Evolutionary conservation across 176 grass and related monocot genomes (phyloP), one percentile per base, ranked within the genome.

Genomic region (Aegilops speltoides): DNA sequence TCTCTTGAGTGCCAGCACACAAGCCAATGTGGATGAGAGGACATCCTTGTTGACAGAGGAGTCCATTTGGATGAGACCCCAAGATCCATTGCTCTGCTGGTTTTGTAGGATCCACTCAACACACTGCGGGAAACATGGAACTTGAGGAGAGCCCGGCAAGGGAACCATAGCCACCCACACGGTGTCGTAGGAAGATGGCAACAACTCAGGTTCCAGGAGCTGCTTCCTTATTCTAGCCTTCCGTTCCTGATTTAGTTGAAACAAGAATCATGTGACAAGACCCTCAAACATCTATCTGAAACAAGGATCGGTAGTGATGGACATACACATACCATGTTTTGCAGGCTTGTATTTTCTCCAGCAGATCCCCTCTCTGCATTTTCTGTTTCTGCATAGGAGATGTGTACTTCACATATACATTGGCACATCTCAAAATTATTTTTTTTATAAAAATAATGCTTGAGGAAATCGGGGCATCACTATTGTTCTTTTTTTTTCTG

Each of bases 81-180:
- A 95, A 6, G 91, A 93, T 12, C 94, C 87, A 80, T 95, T 78
- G 75, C 8, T 5, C 25, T 89, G 80, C 56, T 93, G 94, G 86
- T 76, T 91, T n/a, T 85, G 34, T 29, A 93, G 41, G 46, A 95
- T 88, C 94, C 94, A 95, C 22, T 93, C 43, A 0, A 95, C 15
- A 36, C 86, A 93, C 23, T 73, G 78, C 3, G 80, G 87, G 81
- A 93, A 95, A 81, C 83, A 77, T 48, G 89, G 81, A 65, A 63
- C 11, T 12, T 29, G 31, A 81, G 25, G 36, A 54, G 80, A 86
- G 37, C 41, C 80, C 24, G 45, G 91, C 26, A 34, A 48, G 19
- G 94, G 89, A 20, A 95, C 94, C 94, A 91, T 93, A 10, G 94
- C 89, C 10, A 89, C 86, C 91, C 64, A 82, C 14, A 26, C 64